Conservation (phyloP, 2,329 filamentous ascomycete genomes). For the Diplodia scrobiculata region DNA sequence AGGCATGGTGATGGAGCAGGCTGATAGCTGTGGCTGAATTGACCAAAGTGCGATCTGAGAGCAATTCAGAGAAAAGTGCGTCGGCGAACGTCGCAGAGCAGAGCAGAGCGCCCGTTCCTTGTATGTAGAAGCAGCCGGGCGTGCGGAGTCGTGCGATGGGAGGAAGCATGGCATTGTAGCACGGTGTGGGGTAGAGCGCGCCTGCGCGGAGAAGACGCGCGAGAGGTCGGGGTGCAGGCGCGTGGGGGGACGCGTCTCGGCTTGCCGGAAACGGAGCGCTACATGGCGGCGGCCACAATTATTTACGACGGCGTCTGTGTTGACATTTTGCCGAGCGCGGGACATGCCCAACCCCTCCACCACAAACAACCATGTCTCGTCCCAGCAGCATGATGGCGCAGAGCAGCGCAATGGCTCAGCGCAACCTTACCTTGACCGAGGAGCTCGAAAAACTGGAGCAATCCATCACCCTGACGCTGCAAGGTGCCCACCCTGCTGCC, state of each 20-base stretch:
- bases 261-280: neutral
- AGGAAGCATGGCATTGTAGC: constrained; percentile 9
- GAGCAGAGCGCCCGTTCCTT: neutral
- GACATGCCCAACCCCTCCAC: neutral
- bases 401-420: constrained; percentile 43
- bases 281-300: neutral
- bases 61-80: neutral
- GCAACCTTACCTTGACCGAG: constrained; percentile 79
- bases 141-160: constrained; percentile 18
- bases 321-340: constrained; percentile 24
- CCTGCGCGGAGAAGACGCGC: constrained; percentile 8
- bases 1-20: constrained; percentile 26
- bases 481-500: constrained; percentile 63
- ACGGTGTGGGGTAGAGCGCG: constrained; percentile 18
- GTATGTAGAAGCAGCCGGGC: constrained; percentile 5
- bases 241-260: neutral
- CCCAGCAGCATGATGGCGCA: constrained; percentile 25
- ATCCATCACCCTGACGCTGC: constrained; percentile 91
- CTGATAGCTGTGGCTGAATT: neutral
- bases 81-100: neutral
- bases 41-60: neutral
- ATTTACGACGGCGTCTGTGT: constrained; percentile 19
- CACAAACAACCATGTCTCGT: constrained; percentile 16
- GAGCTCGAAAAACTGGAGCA: constrained; percentile 96
- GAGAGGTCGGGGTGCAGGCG: constrained; percentile 1